Percentiles rank a stretch among this genome's conserved stretches.
phyloP scores from a whole-genome alignment of 257 asterid species.

The Craterostigma plantagineum region DNA sequence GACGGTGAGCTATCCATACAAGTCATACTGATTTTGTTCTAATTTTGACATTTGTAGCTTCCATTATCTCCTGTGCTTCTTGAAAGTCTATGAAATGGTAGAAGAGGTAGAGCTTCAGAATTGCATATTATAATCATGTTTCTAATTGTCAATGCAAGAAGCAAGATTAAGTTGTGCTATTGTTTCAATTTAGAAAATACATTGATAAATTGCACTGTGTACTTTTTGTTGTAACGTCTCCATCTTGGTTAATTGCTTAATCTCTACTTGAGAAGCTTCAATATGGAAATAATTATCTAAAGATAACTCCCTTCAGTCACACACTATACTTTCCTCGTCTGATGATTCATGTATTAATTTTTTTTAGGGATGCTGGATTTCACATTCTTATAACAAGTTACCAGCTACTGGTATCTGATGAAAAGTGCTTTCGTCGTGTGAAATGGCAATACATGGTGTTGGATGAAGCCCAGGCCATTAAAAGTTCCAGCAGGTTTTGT shows the following conservation, averaged over 20 bases:
- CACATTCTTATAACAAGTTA: slow-evolving; percentile 95
- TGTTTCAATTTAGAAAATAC: no score
- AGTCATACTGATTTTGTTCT: not conserved
- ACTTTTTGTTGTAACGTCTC: no score
- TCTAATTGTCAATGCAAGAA: not conserved
- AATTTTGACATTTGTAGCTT: not conserved
- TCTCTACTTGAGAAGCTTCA: no score
- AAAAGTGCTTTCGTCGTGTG: slow-evolving; percentile 81
- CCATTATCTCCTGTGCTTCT: not conserved
- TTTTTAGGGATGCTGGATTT: slow-evolving; percentile 89
- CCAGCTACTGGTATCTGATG: slow-evolving; percentile 84
- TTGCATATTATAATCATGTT: not conserved
- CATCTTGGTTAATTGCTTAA: no score
- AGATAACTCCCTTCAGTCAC: no score
- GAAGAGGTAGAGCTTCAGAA: not conserved
- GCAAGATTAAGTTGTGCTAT: no score
- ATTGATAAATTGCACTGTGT: no score
- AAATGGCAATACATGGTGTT: slow-evolving; percentile 99
- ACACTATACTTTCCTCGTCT: slow-evolving; percentile 2
- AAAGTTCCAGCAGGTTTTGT: slow-evolving; percentile 77
- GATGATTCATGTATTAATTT: slow-evolving; percentile 9
- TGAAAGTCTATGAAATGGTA: not conserved
- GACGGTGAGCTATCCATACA: slow-evolving; percentile 34
- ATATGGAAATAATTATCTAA: not conserved
- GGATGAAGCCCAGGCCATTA: slow-evolving; percentile 99